Evolutionary conservation across 2,329 filamentous ascomycete genomes (phyloP).

Genomic region (Cordyceps cicadae): DNA sequence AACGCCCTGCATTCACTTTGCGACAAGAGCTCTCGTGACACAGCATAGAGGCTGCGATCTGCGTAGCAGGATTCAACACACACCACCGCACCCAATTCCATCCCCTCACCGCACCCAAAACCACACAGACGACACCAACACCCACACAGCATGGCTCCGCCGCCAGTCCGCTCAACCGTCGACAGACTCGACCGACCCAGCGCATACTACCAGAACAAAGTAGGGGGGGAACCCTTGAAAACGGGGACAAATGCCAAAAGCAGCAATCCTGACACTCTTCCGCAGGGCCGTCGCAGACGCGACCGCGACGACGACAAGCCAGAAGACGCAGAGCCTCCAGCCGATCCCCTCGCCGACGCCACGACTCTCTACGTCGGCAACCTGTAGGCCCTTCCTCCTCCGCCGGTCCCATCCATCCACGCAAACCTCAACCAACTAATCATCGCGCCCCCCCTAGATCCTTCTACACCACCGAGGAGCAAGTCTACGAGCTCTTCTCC

Average conservation of each 20-base stretch:
- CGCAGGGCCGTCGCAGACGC: conserved; percentile 63
- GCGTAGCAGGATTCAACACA: not conserved
- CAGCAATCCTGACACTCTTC: not conserved
- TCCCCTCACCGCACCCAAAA: not conserved
- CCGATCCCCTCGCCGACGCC: conserved; percentile 72
- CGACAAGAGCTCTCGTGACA: not conserved
- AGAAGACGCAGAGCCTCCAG: conserved; percentile 39
- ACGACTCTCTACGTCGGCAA: conserved; percentile 98
- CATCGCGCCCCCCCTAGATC: conserved; percentile 51
- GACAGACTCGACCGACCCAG: conserved; percentile 90
- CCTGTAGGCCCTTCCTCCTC: conserved; percentile 44
- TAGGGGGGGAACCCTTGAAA: conserved; percentile 39
- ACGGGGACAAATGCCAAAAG: not conserved
- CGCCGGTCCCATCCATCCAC: not conserved
- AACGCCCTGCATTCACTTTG: not conserved
- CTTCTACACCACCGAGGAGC: conserved; percentile 98
- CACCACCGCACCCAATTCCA: not conserved
- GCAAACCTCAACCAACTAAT: not conserved
- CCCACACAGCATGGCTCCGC: not conserved
- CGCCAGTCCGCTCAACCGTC: conserved; percentile 48
- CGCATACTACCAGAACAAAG: conserved; percentile 82
- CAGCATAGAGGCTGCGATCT: not conserved
- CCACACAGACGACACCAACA: not conserved
- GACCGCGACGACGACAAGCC: conserved; percentile 50
- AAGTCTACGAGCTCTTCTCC: conserved; percentile 93